Evolutionary conservation across 2,329 filamentous ascomycete species (phyloP), one percentile per base, ranked within the genome.

Genomic region (Claviceps pusilla): DNA sequence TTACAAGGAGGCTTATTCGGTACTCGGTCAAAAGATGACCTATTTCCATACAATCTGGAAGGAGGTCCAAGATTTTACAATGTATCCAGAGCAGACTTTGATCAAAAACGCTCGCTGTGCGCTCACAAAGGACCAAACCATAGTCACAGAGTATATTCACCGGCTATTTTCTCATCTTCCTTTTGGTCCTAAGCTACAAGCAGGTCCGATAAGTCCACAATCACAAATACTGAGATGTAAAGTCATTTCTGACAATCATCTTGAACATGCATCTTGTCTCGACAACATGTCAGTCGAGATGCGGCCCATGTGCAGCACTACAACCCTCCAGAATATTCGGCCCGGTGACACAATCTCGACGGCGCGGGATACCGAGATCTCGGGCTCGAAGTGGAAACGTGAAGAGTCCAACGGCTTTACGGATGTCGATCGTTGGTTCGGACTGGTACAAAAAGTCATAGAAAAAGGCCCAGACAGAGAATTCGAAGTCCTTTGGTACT

Each of bases 401-500:
- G 71, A 75, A 19, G 61, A 67, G 0, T 69, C 73, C 1, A 65
- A 70, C 19, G 71, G 72, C 47, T 70, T 71, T 43, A 57, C 62
- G 2, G 67, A 74, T 11, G 70, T 76, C 19, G 66, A 75, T n/a
- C 69, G 77, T 1, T 90, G 86, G 84, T 84, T 85, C 61, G 84
- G 80, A 0, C 80, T 85, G 33, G 82, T 93, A 0, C 84, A 87
- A 55, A 68, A 67, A 2, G 68, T 84, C 0, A 69, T 75, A 9
- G 52, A 64, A 0, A 61, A 63, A 2, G 59, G 64, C 4, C 59
- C 63, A 11, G 71, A 73, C 16, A 67, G 65, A 0, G 69, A 69
- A 1, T 79, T 89, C 11, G 76, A 83, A 54, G 77, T 89, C 0
- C 73, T 86, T 1, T 93, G 87, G 87, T 71, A 93, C 0, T 91